Conservation (phyloP, 306 rosid genomes). For the Potentilla sterilis region DNA sequence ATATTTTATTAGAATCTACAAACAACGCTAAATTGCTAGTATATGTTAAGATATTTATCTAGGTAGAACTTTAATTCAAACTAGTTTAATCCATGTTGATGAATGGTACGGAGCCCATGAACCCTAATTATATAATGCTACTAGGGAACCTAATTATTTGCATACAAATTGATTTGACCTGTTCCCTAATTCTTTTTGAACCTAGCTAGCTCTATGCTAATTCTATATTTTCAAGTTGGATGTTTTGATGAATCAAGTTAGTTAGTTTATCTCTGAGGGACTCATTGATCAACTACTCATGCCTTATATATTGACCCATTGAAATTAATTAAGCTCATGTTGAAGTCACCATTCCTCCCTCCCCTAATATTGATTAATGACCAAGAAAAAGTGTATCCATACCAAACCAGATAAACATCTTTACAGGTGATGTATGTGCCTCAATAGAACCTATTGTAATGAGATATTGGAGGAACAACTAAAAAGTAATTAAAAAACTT, state of each 20-base stretch:
- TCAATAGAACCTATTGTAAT: too few relatives aligned
- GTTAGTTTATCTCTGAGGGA: neutral
- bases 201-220: neutral
- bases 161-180: neutral
- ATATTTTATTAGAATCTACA: too few relatives aligned
- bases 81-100: neutral
- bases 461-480: too few relatives aligned
- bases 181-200: neutral
- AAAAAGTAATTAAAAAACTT: too few relatives aligned
- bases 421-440: neutral
- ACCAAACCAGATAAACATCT: neutral
- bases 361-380: neutral
- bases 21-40: neutral
- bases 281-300: neutral
- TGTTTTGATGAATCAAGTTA: neutral
- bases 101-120: slow-evolving; percentile 1
- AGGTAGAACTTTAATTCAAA: neutral
- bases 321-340: too few relatives aligned
- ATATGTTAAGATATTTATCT: neutral
- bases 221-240: neutral
- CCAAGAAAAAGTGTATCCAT: neutral
- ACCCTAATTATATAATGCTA: neutral
- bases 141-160: neutral
- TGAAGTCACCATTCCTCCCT: neutral
- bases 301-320: neutral